Evolutionary conservation across 306 rosid species (phyloP), one percentile per base, ranked within the genome.

Genomic region (Cucurbita moschata): DNA sequence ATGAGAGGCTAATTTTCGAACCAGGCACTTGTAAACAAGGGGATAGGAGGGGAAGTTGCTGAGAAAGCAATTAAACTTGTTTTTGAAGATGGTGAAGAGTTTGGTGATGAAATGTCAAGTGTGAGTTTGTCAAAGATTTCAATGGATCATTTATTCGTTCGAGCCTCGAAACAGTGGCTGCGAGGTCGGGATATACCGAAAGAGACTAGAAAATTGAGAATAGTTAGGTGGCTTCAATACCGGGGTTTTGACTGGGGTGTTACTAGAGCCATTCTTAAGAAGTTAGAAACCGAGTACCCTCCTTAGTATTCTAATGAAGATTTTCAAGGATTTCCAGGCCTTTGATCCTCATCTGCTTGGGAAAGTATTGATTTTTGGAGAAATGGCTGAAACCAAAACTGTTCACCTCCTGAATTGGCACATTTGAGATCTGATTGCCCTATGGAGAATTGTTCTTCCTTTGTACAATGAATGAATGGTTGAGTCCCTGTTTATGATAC

Each of bases 161-260:
- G 83, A 80, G 95, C 90, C 86, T 87, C 96, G 56, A 90, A 89
- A 82, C 97, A 86, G 79, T 90, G 98, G 98, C 76, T 74, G 43
- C 87, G 90, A 73, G 84, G 90, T 23, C 80, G 23, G 8, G 85
- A 90, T 52, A 86, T 77, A 9, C 79, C 90, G 1, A 76, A 66
- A 79, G 96, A 88, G 84, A 94, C 82, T 56, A 90, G 98, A 54
- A 94, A 87, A 76, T 53, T 87, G 30, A 81, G 97, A 85, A 85
- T 91, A 23, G 75, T 87, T 39, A 69, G 85, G 65, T 91, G 97
- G 97, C 97, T 89, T 81, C 93, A 86, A 62, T 91, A 91, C 68
- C 91, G 91, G 21, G 94, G 94, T 12, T 89, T 89, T 70, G 79
- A 77, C 77, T 92, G 97, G 96, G 88, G 66, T 77, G 88, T 88